A percentile compares a stretch with the other conserved stretches of the same genome.
These are phyloP conservation scores for Coemansia sp. DNA, from an alignment of 192 early-diverging fungal species.

Conservation along the genomic window DNA sequence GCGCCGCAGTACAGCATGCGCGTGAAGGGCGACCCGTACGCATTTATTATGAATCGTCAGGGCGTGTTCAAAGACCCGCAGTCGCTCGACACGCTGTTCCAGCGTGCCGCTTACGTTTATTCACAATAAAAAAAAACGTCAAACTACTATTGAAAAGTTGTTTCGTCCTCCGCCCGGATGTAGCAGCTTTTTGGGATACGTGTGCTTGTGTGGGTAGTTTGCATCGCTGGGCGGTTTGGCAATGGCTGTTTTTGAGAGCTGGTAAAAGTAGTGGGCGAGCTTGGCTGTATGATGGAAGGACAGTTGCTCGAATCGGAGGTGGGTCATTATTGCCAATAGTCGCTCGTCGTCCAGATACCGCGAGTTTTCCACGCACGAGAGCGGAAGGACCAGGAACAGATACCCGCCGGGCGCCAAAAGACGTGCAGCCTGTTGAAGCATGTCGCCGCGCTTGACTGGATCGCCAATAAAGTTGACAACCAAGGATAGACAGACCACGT, in stretches of 20 bases:
- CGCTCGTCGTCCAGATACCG: conserved; percentile 80
- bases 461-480: conserved; percentile 92
- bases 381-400: conserved; percentile 76
- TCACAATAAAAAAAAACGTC: neutral
- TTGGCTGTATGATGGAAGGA: conserved; percentile 66
- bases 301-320: conserved; percentile 64
- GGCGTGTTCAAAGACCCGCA: conserved; percentile 33
- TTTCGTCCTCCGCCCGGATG: conserved; percentile 63
- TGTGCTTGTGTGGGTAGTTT: neutral
- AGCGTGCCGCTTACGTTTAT: conserved; percentile 3
- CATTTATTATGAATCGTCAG: conserved; percentile 38
- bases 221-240: neutral
- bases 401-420: conserved; percentile 57
- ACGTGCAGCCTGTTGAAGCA: conserved; percentile 56
- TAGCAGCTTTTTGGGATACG: conserved; percentile 65
- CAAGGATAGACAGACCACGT: conserved; percentile 76
- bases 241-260: conserved; percentile 11
- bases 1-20: conserved; percentile 39
- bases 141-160: conserved; percentile 71
- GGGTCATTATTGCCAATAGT: conserved; percentile 59
- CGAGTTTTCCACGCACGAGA: conserved; percentile 81
- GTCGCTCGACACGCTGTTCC: conserved; percentile 34
- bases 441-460: conserved; percentile 65
- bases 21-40: conserved; percentile 15
- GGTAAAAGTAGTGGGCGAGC: conserved; percentile 79